These are phyloP conservation scores for Dispira simplex DNA, from an alignment of 192 early-diverging fungal genomes.

Conservation along the genomic window DNA sequence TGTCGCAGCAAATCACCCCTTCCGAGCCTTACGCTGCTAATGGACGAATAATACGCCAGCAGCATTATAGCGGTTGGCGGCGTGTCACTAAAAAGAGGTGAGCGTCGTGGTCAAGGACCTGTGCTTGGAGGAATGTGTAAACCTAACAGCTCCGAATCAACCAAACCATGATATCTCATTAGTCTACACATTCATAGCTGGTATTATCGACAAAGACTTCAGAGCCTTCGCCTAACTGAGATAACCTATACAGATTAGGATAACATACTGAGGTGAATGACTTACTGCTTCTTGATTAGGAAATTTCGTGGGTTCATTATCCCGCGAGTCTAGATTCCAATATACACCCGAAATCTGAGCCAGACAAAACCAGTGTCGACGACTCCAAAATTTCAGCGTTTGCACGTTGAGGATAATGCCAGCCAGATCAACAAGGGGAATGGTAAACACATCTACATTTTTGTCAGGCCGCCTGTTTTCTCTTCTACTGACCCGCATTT, in stretches of 20 bases:
- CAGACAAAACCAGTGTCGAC: constrained; percentile 29
- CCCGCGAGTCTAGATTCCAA: background rate
- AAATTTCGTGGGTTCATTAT: background rate
- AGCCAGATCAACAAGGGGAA: constrained; percentile 10
- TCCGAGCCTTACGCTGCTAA: no score
- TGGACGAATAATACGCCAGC: no score
- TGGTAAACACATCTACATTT: background rate
- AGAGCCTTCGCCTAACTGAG: background rate
- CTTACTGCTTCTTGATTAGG: background rate
- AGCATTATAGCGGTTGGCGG: no score
- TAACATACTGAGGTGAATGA: background rate
- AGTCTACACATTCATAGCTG: no score
- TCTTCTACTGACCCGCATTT: no score
- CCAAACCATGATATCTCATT: no score
- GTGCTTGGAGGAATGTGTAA: background rate
- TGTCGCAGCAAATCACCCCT: no score
- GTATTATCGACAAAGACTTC: background rate
- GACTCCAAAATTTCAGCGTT: constrained; percentile 24
- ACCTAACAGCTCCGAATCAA: background rate
- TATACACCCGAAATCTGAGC: constrained; percentile 17
- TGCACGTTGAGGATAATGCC: constrained; percentile 28
- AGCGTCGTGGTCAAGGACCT: no score
- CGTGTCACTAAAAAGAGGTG: no score
- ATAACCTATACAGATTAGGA: background rate
- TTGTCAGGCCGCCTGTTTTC: background rate